phyloP scores from a whole-genome alignment of 1,139 yeast genomes.

The Sugiyamaella paludigena region DNA sequence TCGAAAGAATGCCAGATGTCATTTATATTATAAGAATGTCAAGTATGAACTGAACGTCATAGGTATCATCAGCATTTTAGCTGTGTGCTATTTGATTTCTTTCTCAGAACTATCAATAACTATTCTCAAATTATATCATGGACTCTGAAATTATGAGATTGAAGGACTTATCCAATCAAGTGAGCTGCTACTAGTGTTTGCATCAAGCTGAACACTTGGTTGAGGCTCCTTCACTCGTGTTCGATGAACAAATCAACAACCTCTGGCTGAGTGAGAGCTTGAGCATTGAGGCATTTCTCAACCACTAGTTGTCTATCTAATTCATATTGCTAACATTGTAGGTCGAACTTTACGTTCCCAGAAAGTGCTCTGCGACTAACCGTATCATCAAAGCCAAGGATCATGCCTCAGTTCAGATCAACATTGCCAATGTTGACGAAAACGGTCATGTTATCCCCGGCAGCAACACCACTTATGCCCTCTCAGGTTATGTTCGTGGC shows the following conservation, averaged over 20 bases:
- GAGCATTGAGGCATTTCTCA: too few species aligned
- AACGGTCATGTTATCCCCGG: slow-evolving; percentile 95
- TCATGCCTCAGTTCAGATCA: slow-evolving; percentile 97
- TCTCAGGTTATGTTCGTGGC: slow-evolving; percentile 90
- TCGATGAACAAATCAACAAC: too few species aligned
- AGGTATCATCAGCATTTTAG: too few species aligned
- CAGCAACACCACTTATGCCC: slow-evolving; percentile 91
- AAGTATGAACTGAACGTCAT: too few species aligned
- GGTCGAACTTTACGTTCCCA: slow-evolving; percentile 99
- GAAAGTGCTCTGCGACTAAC: slow-evolving; percentile 99
- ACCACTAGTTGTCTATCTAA: neutral
- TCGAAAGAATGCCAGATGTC: too few species aligned
- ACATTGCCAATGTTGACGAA: slow-evolving; percentile 85
- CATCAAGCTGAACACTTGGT: neutral
- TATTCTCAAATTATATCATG: too few species aligned
- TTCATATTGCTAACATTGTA: slow-evolving; percentile 36
- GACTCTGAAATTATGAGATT: too few species aligned
- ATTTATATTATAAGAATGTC: too few species aligned
- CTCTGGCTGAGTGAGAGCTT: too few species aligned
- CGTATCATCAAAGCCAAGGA: slow-evolving; percentile 99
- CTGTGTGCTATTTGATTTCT: too few species aligned
- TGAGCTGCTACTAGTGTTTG: neutral
- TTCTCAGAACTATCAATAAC: too few species aligned
- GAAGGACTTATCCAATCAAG: neutral
- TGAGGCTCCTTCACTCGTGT: too few species aligned